phyloP scores from a whole-genome alignment of 176 grass and related monocot genomes.

The Thalia dealbata region DNA sequence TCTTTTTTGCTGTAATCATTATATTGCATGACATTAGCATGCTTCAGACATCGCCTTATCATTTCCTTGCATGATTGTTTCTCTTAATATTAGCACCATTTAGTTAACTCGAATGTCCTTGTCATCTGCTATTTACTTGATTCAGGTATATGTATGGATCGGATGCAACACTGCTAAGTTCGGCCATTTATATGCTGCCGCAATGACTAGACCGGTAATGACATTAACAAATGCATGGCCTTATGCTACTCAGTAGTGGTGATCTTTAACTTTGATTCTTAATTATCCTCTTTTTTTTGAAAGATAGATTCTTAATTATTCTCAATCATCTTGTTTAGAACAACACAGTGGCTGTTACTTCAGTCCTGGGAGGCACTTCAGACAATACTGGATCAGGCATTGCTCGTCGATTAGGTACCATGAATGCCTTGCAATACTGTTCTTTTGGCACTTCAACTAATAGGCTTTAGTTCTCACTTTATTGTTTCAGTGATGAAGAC shows the following conservation, averaged over 20 bases:
- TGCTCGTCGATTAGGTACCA: slow-evolving; percentile 58
- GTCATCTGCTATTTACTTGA: neutral
- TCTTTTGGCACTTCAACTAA: slow-evolving; percentile 9
- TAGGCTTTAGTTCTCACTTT: neutral
- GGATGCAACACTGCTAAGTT: slow-evolving; percentile 79
- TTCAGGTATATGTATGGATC: slow-evolving; percentile 84
- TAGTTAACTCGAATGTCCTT: neutral
- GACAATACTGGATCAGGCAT: slow-evolving; percentile 82
- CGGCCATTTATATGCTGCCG: slow-evolving; percentile 85
- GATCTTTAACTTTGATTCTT: neutral
- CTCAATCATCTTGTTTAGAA: slow-evolving; percentile 29
- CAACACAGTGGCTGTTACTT: slow-evolving; percentile 51
- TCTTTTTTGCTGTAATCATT: neutral
- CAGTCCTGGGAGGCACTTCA: slow-evolving; percentile 72
- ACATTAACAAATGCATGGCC: slow-evolving; percentile 5
- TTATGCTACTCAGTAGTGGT: neutral
- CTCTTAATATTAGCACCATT: neutral
- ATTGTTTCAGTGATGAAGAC: slow-evolving; percentile 66
- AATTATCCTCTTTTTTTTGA: too few relatives aligned
- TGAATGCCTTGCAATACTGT: neutral
- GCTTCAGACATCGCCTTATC: neutral
- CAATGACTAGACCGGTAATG: slow-evolving; percentile 57
- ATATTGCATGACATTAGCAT: neutral
- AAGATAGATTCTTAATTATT: slow-evolving; percentile 1
- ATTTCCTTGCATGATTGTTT: slow-evolving; percentile 1